These are phyloP conservation scores for Mucor velutinosus DNA, from an alignment of 371 early-diverging fungal genomes.

Conservation along the genomic window DNA sequence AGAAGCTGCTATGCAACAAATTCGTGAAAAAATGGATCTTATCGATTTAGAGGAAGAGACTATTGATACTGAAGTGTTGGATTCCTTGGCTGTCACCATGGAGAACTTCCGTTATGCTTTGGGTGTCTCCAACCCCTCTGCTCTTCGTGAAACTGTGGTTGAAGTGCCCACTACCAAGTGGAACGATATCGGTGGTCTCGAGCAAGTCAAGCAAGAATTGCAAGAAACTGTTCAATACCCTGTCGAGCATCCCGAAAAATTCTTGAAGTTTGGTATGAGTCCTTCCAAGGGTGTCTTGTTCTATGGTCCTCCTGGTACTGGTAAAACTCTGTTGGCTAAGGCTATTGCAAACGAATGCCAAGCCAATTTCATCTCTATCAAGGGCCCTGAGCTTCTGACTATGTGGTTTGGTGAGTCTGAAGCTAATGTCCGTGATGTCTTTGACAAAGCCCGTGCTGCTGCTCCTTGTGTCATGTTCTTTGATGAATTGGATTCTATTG, in stretches of 20 bases:
- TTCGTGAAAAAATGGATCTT: slow-evolving; percentile 98
- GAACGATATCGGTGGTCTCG: slow-evolving; percentile 99
- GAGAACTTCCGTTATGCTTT: slow-evolving; percentile 99
- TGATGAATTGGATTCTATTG: slow-evolving; percentile 99
- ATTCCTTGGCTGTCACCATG: slow-evolving; percentile 98
- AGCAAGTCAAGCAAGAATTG: slow-evolving; percentile 98
- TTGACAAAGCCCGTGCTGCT: slow-evolving; percentile 99
- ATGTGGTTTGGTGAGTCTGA: slow-evolving; percentile 99
- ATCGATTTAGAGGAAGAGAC: slow-evolving; percentile 99
- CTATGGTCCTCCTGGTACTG: slow-evolving; percentile 99
- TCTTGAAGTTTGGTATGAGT: slow-evolving; percentile 99
- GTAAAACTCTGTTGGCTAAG: slow-evolving; percentile 99
- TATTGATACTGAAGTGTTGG: slow-evolving; percentile 97
- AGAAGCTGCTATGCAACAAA: slow-evolving; percentile 99
- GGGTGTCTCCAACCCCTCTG: slow-evolving; percentile 97
- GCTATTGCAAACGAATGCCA: slow-evolving; percentile 99
- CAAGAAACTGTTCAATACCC: slow-evolving; percentile 99
- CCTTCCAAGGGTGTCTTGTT: slow-evolving; percentile 99
- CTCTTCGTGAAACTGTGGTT: slow-evolving; percentile 99
- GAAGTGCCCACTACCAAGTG: slow-evolving; percentile 99
- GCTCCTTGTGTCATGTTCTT: slow-evolving; percentile 99
- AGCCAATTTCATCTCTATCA: slow-evolving; percentile 99
- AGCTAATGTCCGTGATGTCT: slow-evolving; percentile 99
- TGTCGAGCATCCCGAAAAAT: slow-evolving; percentile 99
- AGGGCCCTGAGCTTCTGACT: slow-evolving; percentile 99